Base-by-base conservation (phyloP, 306 rosid genomes). In the Prunus dulcis region DNA sequence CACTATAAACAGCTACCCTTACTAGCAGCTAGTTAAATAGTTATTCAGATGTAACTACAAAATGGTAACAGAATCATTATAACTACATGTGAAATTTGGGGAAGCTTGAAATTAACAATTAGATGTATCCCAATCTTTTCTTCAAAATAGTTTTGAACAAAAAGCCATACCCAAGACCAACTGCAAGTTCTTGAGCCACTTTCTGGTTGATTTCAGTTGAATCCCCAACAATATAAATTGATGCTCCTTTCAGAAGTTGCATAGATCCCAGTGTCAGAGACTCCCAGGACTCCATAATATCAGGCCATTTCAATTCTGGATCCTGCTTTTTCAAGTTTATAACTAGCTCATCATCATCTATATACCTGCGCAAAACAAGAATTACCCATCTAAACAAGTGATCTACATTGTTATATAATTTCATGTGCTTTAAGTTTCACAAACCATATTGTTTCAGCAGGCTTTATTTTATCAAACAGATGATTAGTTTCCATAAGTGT, bases 391-490 rank as follows among this genome's bases (percentile, higher is more conserved):
- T 66, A 64, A 83, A 56, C 58, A 69, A 45, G 23, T 41, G 25
- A 47, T 67, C 30, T 6, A 30, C 68, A 78, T 10, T 20, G 38
- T 15, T 41, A 41, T 17, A 15, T n/a, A 41, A 69, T 58, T 45
- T 28, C 15, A 68, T 69, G 25, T 55, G 58, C 6, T 19, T 72
- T 64, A 67, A 72, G 22, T 70, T 57, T 74, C 80, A 88, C 87
- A 73, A 75, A 89, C 97, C 99, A 92, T 87, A 92, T 95, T 78
- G 99, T 95, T 86, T 95, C 97, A 25, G 91, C 76, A 73, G 99
- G 89, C 87, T 90, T 89, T 82, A 95, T 89, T 84, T 77, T 87
- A 71, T 84, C 97, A 81, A 92, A 95, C 69, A 92, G 90, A 22
- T 82, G 80, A 85, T 83, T 78, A 23, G 96, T 89, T 77, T 92